These are phyloP conservation scores for Phaffomyces opuntiae DNA, from an alignment of 805 yeast genomes.

Conservation along the genomic window DNA sequence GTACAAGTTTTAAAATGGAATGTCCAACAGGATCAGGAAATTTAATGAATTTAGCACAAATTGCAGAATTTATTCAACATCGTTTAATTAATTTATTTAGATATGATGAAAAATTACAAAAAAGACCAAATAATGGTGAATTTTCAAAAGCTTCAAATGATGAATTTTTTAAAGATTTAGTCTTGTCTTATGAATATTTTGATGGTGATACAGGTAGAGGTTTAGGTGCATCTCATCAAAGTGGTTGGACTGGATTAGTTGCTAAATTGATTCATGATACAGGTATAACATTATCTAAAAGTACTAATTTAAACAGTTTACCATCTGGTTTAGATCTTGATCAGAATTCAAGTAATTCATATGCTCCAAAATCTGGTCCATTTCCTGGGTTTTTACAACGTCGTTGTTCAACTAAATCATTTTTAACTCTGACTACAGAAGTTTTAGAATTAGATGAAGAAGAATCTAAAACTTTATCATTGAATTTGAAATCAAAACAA, in stretches of 20 bases:
- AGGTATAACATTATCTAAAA: conserved; percentile 51
- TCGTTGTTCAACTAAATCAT: conserved; percentile 69
- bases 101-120: conserved; percentile 53
- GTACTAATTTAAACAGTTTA: conserved; percentile 5
- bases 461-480: conserved; percentile 32
- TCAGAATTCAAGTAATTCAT: conserved; percentile 1
- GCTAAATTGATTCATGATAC: conserved; percentile 89
- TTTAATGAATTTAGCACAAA: conserved; percentile 70
- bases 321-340: background rate
- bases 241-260: conserved; percentile 94
- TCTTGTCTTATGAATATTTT: conserved; percentile 81
- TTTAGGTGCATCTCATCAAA: conserved; percentile 87
- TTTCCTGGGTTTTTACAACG: conserved; percentile 49
- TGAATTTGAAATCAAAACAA: conserved; percentile 15
- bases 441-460: conserved; percentile 63
- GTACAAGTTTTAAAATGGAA: conserved; percentile 76
- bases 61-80: conserved; percentile 86
- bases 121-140: conserved; percentile 77
- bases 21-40: conserved; percentile 84
- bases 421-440: conserved; percentile 60
- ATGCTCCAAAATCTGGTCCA: conserved; percentile 30
- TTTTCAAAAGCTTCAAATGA: conserved; percentile 54
- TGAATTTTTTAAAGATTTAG: conserved; percentile 63
- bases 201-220: conserved; percentile 96
- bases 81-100: conserved; percentile 72